Evolutionary conservation across 1,139 yeast species (phyloP).

Genomic region (Suhomyces chickasaworum): DNA sequence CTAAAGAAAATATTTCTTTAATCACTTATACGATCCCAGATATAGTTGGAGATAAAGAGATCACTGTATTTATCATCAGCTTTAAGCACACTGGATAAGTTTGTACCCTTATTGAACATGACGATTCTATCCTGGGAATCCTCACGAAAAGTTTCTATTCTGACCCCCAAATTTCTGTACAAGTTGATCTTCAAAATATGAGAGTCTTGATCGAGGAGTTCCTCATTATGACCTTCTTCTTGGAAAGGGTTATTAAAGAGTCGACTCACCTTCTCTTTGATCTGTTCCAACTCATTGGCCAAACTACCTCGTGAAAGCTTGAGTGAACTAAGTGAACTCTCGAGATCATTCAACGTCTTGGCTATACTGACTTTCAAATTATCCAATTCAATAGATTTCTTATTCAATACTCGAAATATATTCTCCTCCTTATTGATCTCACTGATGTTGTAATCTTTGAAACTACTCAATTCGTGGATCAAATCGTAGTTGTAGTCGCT

Average conservation of each 20-base stretch:
- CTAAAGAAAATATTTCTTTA: no score
- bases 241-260: constrained; percentile 22
- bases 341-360: constrained; percentile 58
- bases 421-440: constrained; percentile 20
- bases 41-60: constrained; percentile 64
- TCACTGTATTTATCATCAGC: constrained; percentile 63
- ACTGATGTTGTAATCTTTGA: constrained; percentile 11
- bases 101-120: constrained; percentile 51
- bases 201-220: constrained; percentile 33
- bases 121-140: constrained; percentile 38
- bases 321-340: constrained; percentile 50
- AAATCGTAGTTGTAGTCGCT: constrained; percentile 18
- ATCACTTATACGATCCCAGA: constrained; percentile 59
- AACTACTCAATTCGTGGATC: constrained; percentile 16
- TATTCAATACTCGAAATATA: constrained; percentile 30
- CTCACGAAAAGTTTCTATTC: constrained; percentile 30
- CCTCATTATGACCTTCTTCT: constrained; percentile 19
- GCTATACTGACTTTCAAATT: constrained; percentile 56
- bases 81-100: constrained; percentile 52
- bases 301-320: constrained; percentile 47
- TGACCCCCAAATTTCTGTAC: constrained; percentile 47
- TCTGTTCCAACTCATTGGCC: constrained; percentile 31
- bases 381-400: constrained; percentile 43
- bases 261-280: constrained; percentile 25
- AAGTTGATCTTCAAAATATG: constrained; percentile 45